Percentiles rank a stretch among this genome's conserved stretches.
These are phyloP conservation scores for Dipodascus albidus DNA, from an alignment of 805 yeast species.

Conservation along the genomic window DNA sequence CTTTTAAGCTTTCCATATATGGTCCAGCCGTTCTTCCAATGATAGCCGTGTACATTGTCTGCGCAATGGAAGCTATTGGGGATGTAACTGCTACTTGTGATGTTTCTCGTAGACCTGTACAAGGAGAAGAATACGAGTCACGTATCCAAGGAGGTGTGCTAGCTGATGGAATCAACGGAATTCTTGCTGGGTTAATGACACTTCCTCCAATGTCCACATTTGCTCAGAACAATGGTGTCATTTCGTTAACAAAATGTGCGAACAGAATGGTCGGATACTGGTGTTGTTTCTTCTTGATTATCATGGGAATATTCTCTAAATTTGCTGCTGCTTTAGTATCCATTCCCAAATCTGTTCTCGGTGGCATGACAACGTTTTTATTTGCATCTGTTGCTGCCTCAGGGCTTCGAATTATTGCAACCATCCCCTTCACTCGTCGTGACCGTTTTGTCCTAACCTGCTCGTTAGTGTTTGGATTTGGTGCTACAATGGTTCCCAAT, in stretches of 20 bases:
- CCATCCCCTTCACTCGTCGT: constrained; percentile 47
- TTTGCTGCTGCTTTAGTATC: constrained; percentile 84
- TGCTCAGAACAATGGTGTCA: constrained; percentile 94
- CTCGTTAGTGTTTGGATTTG: constrained; percentile 52
- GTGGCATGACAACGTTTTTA: constrained; percentile 78
- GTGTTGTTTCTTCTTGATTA: constrained; percentile 64
- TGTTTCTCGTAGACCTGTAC: constrained; percentile 75
- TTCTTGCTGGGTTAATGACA: constrained; percentile 67
- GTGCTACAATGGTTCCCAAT: constrained; percentile 48
- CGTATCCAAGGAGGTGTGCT: constrained; percentile 88
- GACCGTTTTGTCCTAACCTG: constrained; percentile 65
- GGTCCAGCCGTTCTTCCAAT: constrained; percentile 83
- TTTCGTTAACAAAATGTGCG: constrained; percentile 85
- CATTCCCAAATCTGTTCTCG: constrained; percentile 68
- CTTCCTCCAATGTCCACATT: constrained; percentile 85
- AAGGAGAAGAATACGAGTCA: constrained; percentile 70
- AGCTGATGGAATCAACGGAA: constrained; percentile 78
- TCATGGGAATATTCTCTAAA: constrained; percentile 83
- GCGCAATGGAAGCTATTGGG: constrained; percentile 91
- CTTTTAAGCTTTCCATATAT: constrained; percentile 64
- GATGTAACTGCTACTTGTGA: constrained; percentile 92
- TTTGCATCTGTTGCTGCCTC: constrained; percentile 70
- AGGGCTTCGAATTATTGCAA: constrained; percentile 54
- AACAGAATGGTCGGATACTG: constrained; percentile 71
- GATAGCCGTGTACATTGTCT: constrained; percentile 67